These are phyloP conservation scores for Candida albicans DNA, from an alignment of 1,139 yeast species.

Conservation along the genomic window DNA sequence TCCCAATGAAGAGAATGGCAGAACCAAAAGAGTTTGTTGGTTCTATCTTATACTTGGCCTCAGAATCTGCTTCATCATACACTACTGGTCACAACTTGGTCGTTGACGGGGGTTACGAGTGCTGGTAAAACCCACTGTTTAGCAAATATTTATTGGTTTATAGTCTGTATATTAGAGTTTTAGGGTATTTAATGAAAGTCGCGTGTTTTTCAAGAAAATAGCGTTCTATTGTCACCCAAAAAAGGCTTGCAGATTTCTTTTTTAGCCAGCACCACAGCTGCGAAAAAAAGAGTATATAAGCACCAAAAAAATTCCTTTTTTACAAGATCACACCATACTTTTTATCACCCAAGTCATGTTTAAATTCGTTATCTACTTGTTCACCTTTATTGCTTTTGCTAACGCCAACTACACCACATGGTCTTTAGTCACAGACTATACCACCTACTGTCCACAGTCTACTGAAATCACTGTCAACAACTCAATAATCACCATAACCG, in stretches of 20 bases:
- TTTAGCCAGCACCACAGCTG: background rate
- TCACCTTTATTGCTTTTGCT: slow-evolving; percentile 38
- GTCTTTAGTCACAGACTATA: slow-evolving; percentile 45
- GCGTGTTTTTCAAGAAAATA: no score
- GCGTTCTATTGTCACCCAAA: no score
- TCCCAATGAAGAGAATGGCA: slow-evolving; percentile 53
- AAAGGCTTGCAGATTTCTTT: background rate
- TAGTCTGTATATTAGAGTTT: background rate
- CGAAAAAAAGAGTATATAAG: background rate
- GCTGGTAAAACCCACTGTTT: slow-evolving; percentile 26
- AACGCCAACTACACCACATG: slow-evolving; percentile 44
- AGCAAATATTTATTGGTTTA: no score
- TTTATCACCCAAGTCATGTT: background rate
- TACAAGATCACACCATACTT: no score
- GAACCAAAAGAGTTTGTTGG: slow-evolving; percentile 54
- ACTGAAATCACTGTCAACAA: slow-evolving; percentile 44
- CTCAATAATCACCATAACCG: slow-evolving; percentile 48
- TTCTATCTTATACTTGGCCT: slow-evolving; percentile 47
- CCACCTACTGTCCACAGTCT: slow-evolving; percentile 47
- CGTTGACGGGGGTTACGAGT: slow-evolving; percentile 50
- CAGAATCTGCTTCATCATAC: slow-evolving; percentile 45
- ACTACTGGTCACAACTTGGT: slow-evolving; percentile 53
- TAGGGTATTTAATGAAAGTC: background rate
- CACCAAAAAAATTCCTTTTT: background rate
- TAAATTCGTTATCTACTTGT: background rate